phyloP scores from a whole-genome alignment of 208 protist genomes.

The Herpetomonas tarakana region DNA sequence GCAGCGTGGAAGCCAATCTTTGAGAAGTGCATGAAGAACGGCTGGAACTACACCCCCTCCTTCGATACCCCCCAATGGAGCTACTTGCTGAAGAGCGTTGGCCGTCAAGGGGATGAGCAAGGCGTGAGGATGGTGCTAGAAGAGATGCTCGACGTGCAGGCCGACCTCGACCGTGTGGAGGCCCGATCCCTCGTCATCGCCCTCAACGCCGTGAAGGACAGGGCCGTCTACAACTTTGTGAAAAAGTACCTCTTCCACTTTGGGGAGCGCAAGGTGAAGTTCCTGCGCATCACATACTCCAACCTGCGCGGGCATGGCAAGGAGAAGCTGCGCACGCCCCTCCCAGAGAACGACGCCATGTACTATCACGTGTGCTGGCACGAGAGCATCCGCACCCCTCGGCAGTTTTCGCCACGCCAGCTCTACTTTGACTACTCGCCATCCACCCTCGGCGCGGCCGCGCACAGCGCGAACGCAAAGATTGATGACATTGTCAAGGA shows the following conservation, averaged over 20 bases:
- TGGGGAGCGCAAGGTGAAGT: constrained; percentile 86
- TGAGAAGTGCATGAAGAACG: constrained; percentile 64
- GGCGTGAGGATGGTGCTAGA: constrained; percentile 71
- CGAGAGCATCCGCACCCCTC: constrained; percentile 67
- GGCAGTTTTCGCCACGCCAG: constrained; percentile 85
- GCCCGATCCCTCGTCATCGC: constrained; percentile 74
- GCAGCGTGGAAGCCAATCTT: constrained; percentile 71
- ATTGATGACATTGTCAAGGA: constrained; percentile 91
- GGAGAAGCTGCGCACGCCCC: constrained; percentile 67
- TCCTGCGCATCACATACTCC: constrained; percentile 75
- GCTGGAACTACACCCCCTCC: constrained; percentile 83
- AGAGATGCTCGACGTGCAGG: constrained; percentile 88
- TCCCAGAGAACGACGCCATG: constrained; percentile 85
- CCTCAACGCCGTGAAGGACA: constrained; percentile 72
- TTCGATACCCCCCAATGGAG: constrained; percentile 86
- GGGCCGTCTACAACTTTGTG: constrained; percentile 77
- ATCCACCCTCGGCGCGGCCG: constrained; percentile 41
- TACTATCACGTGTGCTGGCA: constrained; percentile 92
- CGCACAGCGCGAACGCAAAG: constrained; percentile 71
- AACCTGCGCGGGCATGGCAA: constrained; percentile 80
- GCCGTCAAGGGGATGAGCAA: constrained; percentile 71
- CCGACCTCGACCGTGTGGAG: constrained; percentile 80
- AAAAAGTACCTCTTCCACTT: constrained; percentile 89
- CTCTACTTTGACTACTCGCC: constrained; percentile 90
- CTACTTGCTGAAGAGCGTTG: constrained; percentile 78